Conservation (phyloP, 768 basidiomycete genomes). For the Lentinus tigrinus region DNA sequence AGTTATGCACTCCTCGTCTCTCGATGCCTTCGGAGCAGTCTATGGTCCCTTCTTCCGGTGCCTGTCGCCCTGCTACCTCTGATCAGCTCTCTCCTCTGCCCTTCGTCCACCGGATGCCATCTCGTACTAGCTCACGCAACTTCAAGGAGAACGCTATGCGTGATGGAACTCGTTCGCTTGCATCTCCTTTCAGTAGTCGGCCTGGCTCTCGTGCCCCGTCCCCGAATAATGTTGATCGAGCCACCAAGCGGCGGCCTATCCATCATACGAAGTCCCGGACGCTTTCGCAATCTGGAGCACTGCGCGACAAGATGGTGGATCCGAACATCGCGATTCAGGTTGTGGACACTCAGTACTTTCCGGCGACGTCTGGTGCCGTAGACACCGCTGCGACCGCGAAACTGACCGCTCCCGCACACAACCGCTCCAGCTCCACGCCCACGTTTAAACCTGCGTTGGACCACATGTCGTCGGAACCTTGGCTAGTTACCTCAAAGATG, state of each 20-base stretch:
- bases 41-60: constrained; percentile 16
- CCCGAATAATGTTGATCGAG: constrained; percentile 24
- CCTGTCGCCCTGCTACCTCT: constrained; percentile 17
- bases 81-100: constrained; percentile 47
- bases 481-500: constrained; percentile 31
- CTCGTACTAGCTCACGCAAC: constrained; percentile 40
- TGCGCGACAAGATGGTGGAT: constrained; percentile 9
- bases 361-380: too few species aligned
- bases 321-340: not conserved
- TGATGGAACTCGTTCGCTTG: too few species aligned
- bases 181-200: constrained; percentile 28
- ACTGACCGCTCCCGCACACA: constrained; percentile 5
- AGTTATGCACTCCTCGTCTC: constrained; percentile 13
- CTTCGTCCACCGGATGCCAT: constrained; percentile 30
- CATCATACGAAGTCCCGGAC: constrained; percentile 38
- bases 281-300: constrained; percentile 30
- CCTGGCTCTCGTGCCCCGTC: constrained; percentile 41
- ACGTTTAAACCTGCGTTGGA: constrained; percentile 13
- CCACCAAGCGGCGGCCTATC: constrained; percentile 15
- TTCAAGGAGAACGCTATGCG: constrained; percentile 38
- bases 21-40: constrained; percentile 14
- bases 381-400: not conserved
- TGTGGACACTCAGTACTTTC: too few species aligned
- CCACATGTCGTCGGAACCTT: constrained; percentile 21
- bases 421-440: constrained; percentile 28